A percentile compares a stretch with the other conserved stretches of the same genome.
Conservation (phyloP, 257 asterid species). For the Solanum pinnatisectum region DNA sequence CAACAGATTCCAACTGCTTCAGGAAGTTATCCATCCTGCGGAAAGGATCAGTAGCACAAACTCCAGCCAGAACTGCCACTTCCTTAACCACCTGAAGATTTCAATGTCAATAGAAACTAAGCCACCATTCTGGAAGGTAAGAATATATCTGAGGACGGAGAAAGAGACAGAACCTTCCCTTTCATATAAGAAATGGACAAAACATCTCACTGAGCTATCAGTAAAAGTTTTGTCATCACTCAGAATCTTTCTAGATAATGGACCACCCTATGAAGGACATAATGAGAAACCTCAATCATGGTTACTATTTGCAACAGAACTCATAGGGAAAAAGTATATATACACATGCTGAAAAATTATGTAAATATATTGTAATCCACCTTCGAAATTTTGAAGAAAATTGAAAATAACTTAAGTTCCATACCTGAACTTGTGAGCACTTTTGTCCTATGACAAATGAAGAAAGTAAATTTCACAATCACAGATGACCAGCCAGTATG, state of each 20-base stretch:
- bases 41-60: slow-evolving; percentile 95
- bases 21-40: slow-evolving; percentile 86
- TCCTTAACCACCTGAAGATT: slow-evolving; percentile 62
- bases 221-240: neutral
- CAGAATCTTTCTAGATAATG: neutral
- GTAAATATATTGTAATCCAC: neutral
- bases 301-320: neutral
- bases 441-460: neutral
- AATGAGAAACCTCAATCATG: neutral
- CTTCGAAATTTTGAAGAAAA: neutral
- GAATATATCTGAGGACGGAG: neutral
- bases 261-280: neutral
- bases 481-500: neutral
- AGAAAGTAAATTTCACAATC: neutral
- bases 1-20: slow-evolving; percentile 88
- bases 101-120: slow-evolving; percentile 1
- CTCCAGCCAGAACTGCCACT: slow-evolving; percentile 97
- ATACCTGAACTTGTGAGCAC: neutral
- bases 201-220: neutral
- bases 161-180: neutral
- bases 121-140: neutral
- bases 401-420: neutral
- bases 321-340: neutral
- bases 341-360: neutral
- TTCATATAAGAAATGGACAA: neutral